Percentiles rank a stretch among this genome's conserved stretches.
Evolutionary conservation across 306 rosid genomes (phyloP).

Genomic region (Alnus rubra): DNA sequence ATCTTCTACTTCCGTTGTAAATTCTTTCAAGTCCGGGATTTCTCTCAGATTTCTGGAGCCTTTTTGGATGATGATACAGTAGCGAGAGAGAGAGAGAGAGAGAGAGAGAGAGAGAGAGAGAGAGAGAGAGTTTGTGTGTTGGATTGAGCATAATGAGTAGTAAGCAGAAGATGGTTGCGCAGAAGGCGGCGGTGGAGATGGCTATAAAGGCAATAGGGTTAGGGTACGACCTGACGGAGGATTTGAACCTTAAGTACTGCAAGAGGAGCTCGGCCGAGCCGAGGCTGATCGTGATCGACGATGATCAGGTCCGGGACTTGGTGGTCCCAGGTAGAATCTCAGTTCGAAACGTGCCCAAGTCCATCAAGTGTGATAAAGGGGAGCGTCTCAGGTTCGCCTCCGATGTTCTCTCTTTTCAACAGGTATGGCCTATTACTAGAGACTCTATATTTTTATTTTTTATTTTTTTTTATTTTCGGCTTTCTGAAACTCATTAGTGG

Average conservation of each 20-base stretch:
- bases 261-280: constrained; percentile 41
- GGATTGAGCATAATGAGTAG: background rate
- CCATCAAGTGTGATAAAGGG: constrained; percentile 83
- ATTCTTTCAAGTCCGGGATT: background rate
- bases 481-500: background rate
- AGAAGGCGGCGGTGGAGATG: constrained; percentile 35
- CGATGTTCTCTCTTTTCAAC: constrained; percentile 80
- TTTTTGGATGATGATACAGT: background rate
- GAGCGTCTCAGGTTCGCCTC: constrained; percentile 76
- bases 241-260: constrained; percentile 66
- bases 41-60: background rate
- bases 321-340: constrained; percentile 63
- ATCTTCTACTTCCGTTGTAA: background rate
- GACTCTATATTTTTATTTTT: background rate
- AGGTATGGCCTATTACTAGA: constrained; percentile 36
- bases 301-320: constrained; percentile 39
- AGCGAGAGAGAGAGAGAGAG: background rate
- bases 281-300: constrained; percentile 49
- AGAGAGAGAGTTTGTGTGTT: background rate
- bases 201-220: constrained; percentile 55
- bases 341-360: constrained; percentile 66
- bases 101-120: background rate
- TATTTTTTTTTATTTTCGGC: too few species aligned
- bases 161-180: constrained; percentile 21
- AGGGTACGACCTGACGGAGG: constrained; percentile 67